Percentiles rank a stretch among this genome's conserved stretches.
phyloP scores from a whole-genome alignment of 2,329 filamentous ascomycete species.

The Ceratocystis lukuohia region DNA sequence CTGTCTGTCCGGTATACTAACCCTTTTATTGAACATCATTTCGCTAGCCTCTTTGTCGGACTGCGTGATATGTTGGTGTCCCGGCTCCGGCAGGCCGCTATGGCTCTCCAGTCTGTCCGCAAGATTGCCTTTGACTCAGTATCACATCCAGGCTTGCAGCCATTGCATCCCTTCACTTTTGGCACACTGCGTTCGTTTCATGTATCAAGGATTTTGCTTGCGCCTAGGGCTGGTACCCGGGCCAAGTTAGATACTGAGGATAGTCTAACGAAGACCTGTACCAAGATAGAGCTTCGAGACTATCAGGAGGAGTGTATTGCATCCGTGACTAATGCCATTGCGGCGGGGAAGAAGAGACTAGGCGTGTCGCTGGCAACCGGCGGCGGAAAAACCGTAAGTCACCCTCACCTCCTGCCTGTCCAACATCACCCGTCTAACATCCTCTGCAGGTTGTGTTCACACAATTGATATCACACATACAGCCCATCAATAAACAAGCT shows the following conservation, averaged over 20 bases:
- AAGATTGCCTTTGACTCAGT: neutral
- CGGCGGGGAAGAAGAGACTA: slow-evolving; percentile 60
- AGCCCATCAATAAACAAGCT: slow-evolving; percentile 40
- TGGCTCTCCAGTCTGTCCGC: neutral
- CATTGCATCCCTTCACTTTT: neutral
- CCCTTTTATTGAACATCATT: neutral
- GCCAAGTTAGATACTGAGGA: neutral
- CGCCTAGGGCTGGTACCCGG: neutral
- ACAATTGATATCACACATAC: slow-evolving; percentile 71
- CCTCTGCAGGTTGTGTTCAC: slow-evolving; percentile 72
- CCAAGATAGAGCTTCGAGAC: slow-evolving; percentile 50
- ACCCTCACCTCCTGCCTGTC: neutral
- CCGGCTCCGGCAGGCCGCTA: neutral
- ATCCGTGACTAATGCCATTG: slow-evolving; percentile 57
- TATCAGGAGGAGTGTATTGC: slow-evolving; percentile 91
- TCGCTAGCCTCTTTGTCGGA: neutral
- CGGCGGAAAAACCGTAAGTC: slow-evolving; percentile 67
- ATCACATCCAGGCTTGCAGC: neutral
- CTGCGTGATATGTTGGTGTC: neutral
- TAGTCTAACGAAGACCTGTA: neutral
- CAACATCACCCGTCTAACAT: neutral
- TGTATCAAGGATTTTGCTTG: neutral
- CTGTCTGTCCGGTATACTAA: neutral
- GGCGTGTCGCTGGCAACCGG: slow-evolving; percentile 81
- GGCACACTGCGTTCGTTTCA: neutral